Base-by-base conservation (phyloP, 495 filamentous ascomycete species). In the Aspergillus conjunctus region DNA sequence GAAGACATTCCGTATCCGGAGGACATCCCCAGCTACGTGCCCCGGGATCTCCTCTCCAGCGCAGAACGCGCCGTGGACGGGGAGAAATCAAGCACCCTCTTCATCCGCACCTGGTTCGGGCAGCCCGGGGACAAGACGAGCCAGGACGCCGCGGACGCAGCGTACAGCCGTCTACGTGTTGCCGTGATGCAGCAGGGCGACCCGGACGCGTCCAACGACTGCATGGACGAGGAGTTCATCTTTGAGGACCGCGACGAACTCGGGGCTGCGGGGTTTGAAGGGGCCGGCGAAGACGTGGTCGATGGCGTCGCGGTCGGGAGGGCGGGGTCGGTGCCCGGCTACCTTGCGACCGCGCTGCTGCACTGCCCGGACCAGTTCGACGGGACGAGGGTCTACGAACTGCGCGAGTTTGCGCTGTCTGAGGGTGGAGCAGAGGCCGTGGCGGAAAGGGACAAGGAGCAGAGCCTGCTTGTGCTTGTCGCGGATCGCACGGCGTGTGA, bases 401-500 rank as follows among this genome's bases (percentile, higher is more conserved):
- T 54, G 53, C 43, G 44, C 20, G 11, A 41, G 4, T 41, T 14
- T 11, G 7, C 37, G 4, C 0, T n/a, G 3, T 3, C 10, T 6
- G 44, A 48, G 21, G 18, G 54, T 50, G 32, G 32, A 3, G 54
- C 58, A 22, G 49, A 58, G 31, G 20, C 22, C 3, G 26, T 11
- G 12, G 30, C 33, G 20, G 55, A 63, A 15, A 30, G 46, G 22
- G 45, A 32, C n/a, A 37, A 32, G 22, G n/a, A 21, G 15, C 63
- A 65, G 41, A 31, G 7, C 17, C 44, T 53, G 22, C 52, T 66
- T 4, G 49, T 66, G 12, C 30, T 58, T 44, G 39, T 66, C 51
- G 64, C 60, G 1, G 64, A 66, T 58, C 60, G 64, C 15, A 63
- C 58, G 60, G 64, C 64, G 26, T 66, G 64, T 37, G 56, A 60